These are phyloP conservation scores for Candida cerambycidarum DNA, from an alignment of 805 yeast species.

Conservation along the genomic window DNA sequence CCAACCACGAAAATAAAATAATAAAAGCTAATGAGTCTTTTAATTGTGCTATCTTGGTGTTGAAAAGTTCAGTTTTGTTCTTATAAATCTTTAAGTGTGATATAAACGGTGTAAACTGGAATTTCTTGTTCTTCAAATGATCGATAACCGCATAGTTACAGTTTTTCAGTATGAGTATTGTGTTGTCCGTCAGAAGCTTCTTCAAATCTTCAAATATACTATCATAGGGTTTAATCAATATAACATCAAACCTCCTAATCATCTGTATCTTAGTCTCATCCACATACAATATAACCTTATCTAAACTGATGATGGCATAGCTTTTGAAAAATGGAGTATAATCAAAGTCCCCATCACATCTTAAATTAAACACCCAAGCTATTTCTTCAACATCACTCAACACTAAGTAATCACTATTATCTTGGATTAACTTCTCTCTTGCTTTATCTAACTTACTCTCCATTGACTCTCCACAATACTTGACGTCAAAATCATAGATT, in stretches of 20 bases:
- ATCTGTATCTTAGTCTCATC: slow-evolving; percentile 46
- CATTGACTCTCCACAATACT: slow-evolving; percentile 36
- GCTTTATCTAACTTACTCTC: slow-evolving; percentile 27
- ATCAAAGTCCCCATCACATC: slow-evolving; percentile 74
- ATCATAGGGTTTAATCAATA: slow-evolving; percentile 52
- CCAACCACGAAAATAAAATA: slow-evolving; percentile 81
- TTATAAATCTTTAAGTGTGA: slow-evolving; percentile 69
- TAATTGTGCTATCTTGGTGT: slow-evolving; percentile 72
- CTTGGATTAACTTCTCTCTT: slow-evolving; percentile 29
- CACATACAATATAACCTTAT: slow-evolving; percentile 51
- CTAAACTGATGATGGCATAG: slow-evolving; percentile 42
- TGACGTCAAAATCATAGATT: slow-evolving; percentile 28
- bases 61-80: slow-evolving; percentile 67
- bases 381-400: slow-evolving; percentile 72
- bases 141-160: slow-evolving; percentile 36
- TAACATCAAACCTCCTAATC: slow-evolving; percentile 20
- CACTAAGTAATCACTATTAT: slow-evolving; percentile 39
- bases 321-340: slow-evolving; percentile 86
- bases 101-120: slow-evolving; percentile 28
- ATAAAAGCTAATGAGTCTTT: slow-evolving; percentile 80
- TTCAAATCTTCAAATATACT: slow-evolving; percentile 59
- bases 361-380: slow-evolving; percentile 73
- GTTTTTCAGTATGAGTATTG: slow-evolving; percentile 29
- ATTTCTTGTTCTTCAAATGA: slow-evolving; percentile 19
- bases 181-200: slow-evolving; percentile 19